Evolutionary conservation across 257 asterid species (phyloP), one percentile per base, ranked within the genome.

Genomic region (Cynanchum wilfordii): DNA sequence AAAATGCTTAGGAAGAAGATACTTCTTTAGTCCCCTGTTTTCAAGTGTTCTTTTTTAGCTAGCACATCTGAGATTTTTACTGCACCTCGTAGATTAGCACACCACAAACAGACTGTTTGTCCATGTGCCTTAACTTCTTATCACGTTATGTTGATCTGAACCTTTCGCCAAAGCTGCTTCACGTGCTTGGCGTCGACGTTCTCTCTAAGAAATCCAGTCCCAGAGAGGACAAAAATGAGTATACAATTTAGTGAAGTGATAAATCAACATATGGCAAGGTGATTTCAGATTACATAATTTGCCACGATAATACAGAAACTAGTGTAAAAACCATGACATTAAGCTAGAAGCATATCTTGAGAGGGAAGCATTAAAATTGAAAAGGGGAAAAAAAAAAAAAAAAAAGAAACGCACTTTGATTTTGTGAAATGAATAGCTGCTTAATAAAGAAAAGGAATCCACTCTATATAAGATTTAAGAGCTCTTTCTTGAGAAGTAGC

Each of bases 111-210:
- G 40, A 58, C 7, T 13, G 17, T 59, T 29, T 7, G 7, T 59
- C 66, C 66, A 60, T 62, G 45, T 29, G 24, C 22, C 12, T 62
- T 2, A 33, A 7, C 13, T 60, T 30, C 67, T 62, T 62, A 30
- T 16, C 45, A 5, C 24, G 6, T 30, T 2, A 33, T 1, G 42
- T 30, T 30, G 67, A 30, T 17, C 67, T 2, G 67, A 62, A 62
- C 45, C 45, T 62, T 60, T 60, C 7, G 45, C 67, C 44, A 30
- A 60, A 29, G 45, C 66, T 13, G 66, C 66, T 60, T 60, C 66
- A 5, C 44, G 44, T 29, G 44, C 66, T 6, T 29, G 66, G 4
- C 66, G 44, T 29, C 66, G 22, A 5, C n/a, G 4, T 60, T 60
- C 66, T 30, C 66, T 60, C 66, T 60, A 17, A 27, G 33, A 29